Conservation (phyloP, 2,329 filamentous ascomycete species). For the Xylaria sp. region DNA sequence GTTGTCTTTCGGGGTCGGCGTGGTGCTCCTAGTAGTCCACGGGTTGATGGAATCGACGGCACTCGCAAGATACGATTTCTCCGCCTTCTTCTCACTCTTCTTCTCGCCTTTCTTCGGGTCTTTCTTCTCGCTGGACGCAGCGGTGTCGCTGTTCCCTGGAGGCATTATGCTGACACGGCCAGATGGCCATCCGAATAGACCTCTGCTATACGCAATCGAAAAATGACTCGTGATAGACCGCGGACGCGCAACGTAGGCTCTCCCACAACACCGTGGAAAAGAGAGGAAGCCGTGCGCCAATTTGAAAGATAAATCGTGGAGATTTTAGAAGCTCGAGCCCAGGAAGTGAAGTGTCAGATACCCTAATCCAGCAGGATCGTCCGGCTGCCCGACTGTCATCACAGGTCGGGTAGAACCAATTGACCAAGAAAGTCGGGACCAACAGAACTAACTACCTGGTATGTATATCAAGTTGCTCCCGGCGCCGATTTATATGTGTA, state of each 20-base stretch:
- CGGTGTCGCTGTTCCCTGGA: constrained; percentile 23
- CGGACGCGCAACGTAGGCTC: not conserved
- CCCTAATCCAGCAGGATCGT: constrained; percentile 15
- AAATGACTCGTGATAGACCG: constrained; percentile 10
- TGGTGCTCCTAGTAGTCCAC: constrained; percentile 56
- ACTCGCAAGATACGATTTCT: constrained; percentile 63
- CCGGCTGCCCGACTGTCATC: constrained; percentile 12
- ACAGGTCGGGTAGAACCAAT: too few relatives aligned
- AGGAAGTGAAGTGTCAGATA: constrained; percentile 15
- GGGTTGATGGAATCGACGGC: constrained; percentile 66
- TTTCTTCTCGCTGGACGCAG: constrained; percentile 24
- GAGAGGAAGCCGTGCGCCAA: constrained; percentile 16
- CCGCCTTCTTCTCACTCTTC: constrained; percentile 51
- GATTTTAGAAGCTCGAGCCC: constrained; percentile 1
- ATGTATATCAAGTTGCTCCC: constrained; percentile 9
- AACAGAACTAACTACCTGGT: not conserved
- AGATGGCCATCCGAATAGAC: constrained; percentile 26
- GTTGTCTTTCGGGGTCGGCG: constrained; percentile 49
- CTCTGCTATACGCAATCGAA: constrained; percentile 11
- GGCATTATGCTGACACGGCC: constrained; percentile 30
- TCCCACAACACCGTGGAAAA: constrained; percentile 8
- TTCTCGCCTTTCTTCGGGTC: constrained; percentile 14
- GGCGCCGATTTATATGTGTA: not conserved
- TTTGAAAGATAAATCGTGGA: constrained; percentile 5
- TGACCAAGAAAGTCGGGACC: too few relatives aligned